A percentile compares a stretch with the other conserved stretches of the same genome.
Evolutionary conservation across 129 eudicot genomes (phyloP).

Genomic region (Tanacetum coccineum): DNA sequence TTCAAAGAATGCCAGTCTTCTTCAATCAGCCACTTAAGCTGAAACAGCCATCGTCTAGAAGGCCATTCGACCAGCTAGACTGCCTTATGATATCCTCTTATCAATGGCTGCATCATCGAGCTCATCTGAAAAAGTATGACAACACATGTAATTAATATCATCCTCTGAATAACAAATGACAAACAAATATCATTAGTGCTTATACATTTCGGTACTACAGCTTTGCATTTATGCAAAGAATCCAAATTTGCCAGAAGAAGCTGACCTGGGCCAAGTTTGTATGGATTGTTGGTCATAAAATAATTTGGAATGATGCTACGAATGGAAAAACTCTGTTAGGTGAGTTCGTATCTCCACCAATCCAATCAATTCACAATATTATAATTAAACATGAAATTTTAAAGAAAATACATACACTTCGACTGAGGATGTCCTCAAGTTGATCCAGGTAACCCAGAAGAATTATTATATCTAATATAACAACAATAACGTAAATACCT

Average conservation of each 20-base stretch:
- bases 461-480: constrained; percentile 29
- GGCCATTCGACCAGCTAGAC: constrained; percentile 98
- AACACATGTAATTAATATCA: constrained; percentile 16
- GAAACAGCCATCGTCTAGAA: constrained; percentile 33
- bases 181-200: constrained; percentile 14
- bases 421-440: constrained; percentile 52
- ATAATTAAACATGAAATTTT: constrained; percentile 21
- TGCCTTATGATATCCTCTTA: constrained; percentile 92
- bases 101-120: constrained; percentile 98
- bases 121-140: constrained; percentile 71
- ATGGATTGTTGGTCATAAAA: constrained; percentile 62
- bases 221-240: constrained; percentile 32
- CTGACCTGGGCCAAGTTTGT: constrained; percentile 88
- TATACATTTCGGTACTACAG: constrained; percentile 20
- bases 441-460: constrained; percentile 45
- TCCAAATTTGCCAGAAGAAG: constrained; percentile 53
- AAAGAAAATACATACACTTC: constrained; percentile 62
- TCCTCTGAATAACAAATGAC: not conserved
- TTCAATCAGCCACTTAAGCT: not conserved
- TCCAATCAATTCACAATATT: constrained; percentile 42
- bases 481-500: constrained; percentile 53
- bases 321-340: not conserved
- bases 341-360: constrained; percentile 35
- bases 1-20: constrained; percentile 16
- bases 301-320: constrained; percentile 19